Evolutionary conservation across 306 rosid genomes (phyloP).

Genomic region (Pterocarpus santalinus): DNA sequence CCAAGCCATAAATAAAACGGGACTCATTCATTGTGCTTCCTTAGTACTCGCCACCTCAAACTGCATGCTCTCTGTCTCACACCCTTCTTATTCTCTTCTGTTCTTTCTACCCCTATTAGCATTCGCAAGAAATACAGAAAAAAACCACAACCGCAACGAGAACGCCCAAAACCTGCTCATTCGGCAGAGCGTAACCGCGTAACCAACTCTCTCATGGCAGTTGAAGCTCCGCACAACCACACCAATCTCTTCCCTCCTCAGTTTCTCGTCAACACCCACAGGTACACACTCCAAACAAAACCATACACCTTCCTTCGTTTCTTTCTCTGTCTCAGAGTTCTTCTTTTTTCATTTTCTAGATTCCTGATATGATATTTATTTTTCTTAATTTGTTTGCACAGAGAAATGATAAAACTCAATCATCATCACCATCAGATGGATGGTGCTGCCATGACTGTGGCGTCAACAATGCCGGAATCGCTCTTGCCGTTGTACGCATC

Average conservation of each 20-base stretch:
- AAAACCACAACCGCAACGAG: neutral
- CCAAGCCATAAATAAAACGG: conserved; percentile 42
- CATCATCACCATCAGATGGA: conserved; percentile 35
- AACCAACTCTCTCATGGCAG: conserved; percentile 72
- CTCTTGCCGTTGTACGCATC: conserved; percentile 46
- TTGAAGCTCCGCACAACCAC: conserved; percentile 68
- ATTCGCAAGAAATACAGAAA: neutral
- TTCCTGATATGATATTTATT: no score
- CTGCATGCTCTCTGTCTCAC: conserved; percentile 44
- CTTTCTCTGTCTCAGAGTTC: no score
- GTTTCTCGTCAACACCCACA: conserved; percentile 37
- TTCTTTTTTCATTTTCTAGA: neutral
- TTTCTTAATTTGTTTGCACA: conserved; percentile 16
- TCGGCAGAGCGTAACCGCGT: neutral
- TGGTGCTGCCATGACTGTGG: conserved; percentile 17
- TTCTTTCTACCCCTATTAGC: neutral
- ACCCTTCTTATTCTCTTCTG: conserved; percentile 18
- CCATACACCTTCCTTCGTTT: neutral
- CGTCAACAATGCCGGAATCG: conserved; percentile 45
- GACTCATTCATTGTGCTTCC: conserved; percentile 43
- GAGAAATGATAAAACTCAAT: conserved; percentile 51
- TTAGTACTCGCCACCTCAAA: conserved; percentile 44
- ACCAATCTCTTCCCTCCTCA: conserved; percentile 60
- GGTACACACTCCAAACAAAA: neutral
- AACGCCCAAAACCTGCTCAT: no score